A percentile compares a stretch with the other conserved stretches of the same genome.
phyloP scores from a whole-genome alignment of 2,329 filamentous ascomycete species.

The Huntiella moniliformis region DNA sequence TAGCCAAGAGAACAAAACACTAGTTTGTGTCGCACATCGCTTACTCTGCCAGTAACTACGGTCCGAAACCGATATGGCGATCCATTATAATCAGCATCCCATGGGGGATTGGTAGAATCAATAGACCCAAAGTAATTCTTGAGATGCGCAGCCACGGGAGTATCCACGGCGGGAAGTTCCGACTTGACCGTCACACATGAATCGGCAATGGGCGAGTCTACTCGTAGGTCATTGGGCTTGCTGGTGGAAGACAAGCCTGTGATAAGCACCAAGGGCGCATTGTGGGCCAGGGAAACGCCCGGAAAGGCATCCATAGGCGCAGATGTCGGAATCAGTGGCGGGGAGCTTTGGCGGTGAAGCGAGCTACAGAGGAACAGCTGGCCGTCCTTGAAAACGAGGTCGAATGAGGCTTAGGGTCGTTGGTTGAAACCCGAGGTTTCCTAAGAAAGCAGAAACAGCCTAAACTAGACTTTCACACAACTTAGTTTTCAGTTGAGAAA shows the following conservation, averaged over 20 bases:
- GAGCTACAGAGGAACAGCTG: no score
- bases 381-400: no score
- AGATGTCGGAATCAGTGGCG: no score
- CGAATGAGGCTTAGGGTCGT: no score
- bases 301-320: slow-evolving; percentile 59
- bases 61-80: slow-evolving; percentile 46
- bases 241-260: slow-evolving; percentile 42
- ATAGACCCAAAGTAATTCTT: slow-evolving; percentile 45
- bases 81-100: slow-evolving; percentile 39
- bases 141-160: slow-evolving; percentile 45
- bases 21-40: slow-evolving; percentile 21
- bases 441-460: no score
- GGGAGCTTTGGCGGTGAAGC: no score
- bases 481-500: no score
- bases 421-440: no score
- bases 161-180: slow-evolving; percentile 47
- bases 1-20: slow-evolving; percentile 1
- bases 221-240: not conserved
- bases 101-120: slow-evolving; percentile 46
- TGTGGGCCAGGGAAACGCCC: slow-evolving; percentile 63
- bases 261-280: slow-evolving; percentile 66
- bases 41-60: slow-evolving; percentile 58
- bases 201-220: slow-evolving; percentile 3
- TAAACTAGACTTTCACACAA: no score
- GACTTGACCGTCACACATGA: slow-evolving; percentile 32